Conservation (phyloP, 805 yeast genomes). For the Saturnispora kantuleensis region DNA sequence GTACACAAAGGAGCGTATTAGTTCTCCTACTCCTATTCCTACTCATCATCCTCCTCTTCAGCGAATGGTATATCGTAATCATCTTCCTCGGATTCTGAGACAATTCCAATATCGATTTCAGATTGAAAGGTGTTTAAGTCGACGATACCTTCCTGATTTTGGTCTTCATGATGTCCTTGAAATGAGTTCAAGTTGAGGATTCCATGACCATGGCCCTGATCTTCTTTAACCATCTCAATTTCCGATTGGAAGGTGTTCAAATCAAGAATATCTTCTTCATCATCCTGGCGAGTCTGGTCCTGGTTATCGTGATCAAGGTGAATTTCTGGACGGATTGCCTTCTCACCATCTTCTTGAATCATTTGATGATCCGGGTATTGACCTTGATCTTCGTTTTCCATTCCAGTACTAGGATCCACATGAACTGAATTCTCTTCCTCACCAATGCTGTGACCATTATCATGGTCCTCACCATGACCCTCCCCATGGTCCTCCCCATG, state of each 20-base stretch:
- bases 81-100: not conserved
- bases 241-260: not conserved
- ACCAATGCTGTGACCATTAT: no score
- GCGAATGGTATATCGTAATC: slow-evolving; percentile 11
- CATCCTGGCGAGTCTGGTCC: not conserved
- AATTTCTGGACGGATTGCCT: not conserved
- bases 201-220: no score
- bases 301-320: not conserved
- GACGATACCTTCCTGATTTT: not conserved
- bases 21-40: not conserved
- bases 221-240: no score
- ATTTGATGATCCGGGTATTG: no score
- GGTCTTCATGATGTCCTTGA: no score
- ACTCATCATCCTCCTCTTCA: slow-evolving; percentile 10
- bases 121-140: slow-evolving; percentile 4
- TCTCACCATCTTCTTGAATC: not conserved
- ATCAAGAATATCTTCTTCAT: slow-evolving; percentile 1
- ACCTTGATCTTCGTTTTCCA: no score
- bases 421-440: no score
- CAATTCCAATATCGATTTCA: not conserved
- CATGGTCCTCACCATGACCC: not conserved
- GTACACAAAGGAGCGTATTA: slow-evolving; percentile 8
- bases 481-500: slow-evolving; percentile 7
- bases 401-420: no score
- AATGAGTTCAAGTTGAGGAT: no score